Conservation (phyloP, 1,139 yeast genomes). For the Protomyces pachydermus region DNA sequence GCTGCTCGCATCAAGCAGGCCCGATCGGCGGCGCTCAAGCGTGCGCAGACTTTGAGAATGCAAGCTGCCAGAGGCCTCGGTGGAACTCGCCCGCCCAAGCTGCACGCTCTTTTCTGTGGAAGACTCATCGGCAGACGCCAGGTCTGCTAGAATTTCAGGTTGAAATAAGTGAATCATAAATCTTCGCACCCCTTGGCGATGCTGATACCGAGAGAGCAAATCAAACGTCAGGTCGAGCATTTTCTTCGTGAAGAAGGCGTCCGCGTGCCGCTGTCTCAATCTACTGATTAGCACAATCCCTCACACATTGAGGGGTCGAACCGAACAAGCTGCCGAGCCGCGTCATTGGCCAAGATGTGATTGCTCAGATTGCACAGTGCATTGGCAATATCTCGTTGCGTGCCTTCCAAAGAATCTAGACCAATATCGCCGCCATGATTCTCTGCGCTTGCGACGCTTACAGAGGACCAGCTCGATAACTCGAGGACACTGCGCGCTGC, state of each 20-base stretch:
- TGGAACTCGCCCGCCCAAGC: background rate
- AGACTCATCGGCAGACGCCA: background rate
- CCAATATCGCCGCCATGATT: constrained; percentile 12
- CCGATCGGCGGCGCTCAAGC: background rate
- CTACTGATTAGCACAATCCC: constrained; percentile 38
- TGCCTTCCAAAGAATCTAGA: constrained; percentile 36
- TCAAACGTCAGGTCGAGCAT: constrained; percentile 58
- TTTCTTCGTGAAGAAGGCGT: constrained; percentile 52
- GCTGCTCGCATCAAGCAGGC: background rate
- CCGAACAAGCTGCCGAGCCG: constrained; percentile 53
- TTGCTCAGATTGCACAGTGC: constrained; percentile 54
- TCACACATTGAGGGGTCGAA: background rate
- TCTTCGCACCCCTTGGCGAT: constrained; percentile 58
- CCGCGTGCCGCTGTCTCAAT: constrained; percentile 52
- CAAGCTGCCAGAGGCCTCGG: background rate
- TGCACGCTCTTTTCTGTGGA: background rate
- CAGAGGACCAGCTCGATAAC: constrained; percentile 8
- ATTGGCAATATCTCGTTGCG: constrained; percentile 50
- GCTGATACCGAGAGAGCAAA: constrained; percentile 62
- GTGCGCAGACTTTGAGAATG: background rate
- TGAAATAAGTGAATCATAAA: constrained; percentile 63
- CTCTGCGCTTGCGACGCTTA: background rate
- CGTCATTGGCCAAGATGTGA: constrained; percentile 58
- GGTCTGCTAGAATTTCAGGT: background rate
- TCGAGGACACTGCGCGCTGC: constrained; percentile 32